Evolutionary conservation across 2,329 filamentous ascomycete species (phyloP), one percentile per base, ranked within the genome.

Genomic region (Colletotrichum sp.): DNA sequence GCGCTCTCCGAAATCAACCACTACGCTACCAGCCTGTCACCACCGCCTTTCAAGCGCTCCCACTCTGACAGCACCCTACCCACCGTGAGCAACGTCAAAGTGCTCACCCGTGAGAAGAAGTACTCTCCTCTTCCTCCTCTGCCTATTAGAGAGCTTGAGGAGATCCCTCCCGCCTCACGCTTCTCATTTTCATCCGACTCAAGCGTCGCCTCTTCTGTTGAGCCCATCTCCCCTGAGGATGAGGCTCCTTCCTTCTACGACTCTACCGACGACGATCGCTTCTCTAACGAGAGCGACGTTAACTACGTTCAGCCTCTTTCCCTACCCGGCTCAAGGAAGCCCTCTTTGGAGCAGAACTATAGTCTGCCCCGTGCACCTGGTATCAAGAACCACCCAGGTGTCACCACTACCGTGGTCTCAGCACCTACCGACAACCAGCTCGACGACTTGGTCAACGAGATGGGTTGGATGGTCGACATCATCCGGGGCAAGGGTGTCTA

Each of bases 401-500:
- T 64, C 9, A 22, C 44, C 34, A 77, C 78, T 2, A 75, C 78
- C 2, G 71, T 85, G 19, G 80, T 87, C 4, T 82, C 82, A 11
- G 78, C 81, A 52, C 85, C 84, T 4, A 81, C 83, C 57, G 84
- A 86, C 64, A 81, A 83, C 6, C 84, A 83, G 27, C 79, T 87
- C 7, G 85, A 87, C 63, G 84, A 87, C 71, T 85, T 88, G 77
- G 83, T 81, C 57, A 83, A 78, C 67, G 90, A 91, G 80, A 82
- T 91, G 76, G 85, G 87, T 70, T 91, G 89, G 89, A 88, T 91
- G 81, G 87, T 87, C 13, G 85, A 87, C 36, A 83, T 86, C 29
- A 89, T 91, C 77, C 83, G 84, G 67, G 82, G 80, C 32, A 85
- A 83, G 78, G 78, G 80, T 61, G 68, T 79, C 61, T 75, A 76